These are phyloP conservation scores for Candida morakotiae DNA, from an alignment of 805 yeast genomes.

Conservation along the genomic window DNA sequence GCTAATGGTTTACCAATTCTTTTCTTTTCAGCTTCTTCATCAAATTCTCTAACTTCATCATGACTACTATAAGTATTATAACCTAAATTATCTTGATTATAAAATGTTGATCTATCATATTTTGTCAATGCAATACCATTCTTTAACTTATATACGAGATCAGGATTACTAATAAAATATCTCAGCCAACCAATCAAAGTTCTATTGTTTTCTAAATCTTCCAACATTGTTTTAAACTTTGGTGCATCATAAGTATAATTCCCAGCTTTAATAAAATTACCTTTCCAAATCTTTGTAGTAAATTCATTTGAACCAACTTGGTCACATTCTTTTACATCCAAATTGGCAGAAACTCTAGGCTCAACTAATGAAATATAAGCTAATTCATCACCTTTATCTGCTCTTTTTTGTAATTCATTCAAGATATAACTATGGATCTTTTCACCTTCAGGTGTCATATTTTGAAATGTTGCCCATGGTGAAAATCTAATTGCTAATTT, in stretches of 20 bases:
- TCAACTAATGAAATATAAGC: constrained; percentile 38
- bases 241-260: constrained; percentile 21
- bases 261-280: constrained; percentile 16
- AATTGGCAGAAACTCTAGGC: constrained; percentile 24
- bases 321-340: constrained; percentile 18
- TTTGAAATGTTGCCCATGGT: constrained; percentile 33
- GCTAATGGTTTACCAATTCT: constrained; percentile 9
- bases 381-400: constrained; percentile 22
- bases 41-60: constrained; percentile 10
- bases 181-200: constrained; percentile 42
- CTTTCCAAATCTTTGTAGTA: constrained; percentile 26
- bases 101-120: constrained; percentile 40
- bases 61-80: constrained; percentile 16
- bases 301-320: constrained; percentile 19
- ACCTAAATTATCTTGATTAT: constrained; percentile 23
- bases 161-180: constrained; percentile 42
- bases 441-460: constrained; percentile 23
- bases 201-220: constrained; percentile 19
- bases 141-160: constrained; percentile 33
- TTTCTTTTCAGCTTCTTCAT: constrained; percentile 12
- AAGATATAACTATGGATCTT: constrained; percentile 29
- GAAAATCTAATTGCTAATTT: constrained; percentile 30
- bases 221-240: constrained; percentile 11
- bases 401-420: constrained; percentile 28
- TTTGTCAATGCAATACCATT: constrained; percentile 33